Evolutionary conservation across 192 early-diverging fungal species (phyloP).

Genomic region (Lunasporangiospora selenospora): DNA sequence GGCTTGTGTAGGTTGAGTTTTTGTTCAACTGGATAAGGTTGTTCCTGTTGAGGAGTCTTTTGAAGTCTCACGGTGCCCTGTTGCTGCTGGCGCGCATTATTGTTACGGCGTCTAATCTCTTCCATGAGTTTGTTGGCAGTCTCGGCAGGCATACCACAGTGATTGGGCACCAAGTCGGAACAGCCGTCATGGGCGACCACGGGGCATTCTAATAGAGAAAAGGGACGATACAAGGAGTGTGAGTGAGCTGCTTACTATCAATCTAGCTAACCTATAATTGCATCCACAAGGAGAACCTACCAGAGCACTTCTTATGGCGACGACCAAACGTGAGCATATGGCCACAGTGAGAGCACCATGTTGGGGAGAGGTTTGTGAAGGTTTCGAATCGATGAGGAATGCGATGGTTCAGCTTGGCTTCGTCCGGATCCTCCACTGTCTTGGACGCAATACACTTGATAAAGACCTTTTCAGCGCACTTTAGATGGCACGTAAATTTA

Average conservation of each 20-base stretch:
- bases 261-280: background rate
- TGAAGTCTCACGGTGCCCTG: background rate
- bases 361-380: slow-evolving; percentile 80
- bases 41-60: too few relatives aligned
- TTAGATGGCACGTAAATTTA: slow-evolving; percentile 92
- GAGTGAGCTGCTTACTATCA: background rate
- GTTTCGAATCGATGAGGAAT: slow-evolving; percentile 97
- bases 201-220: slow-evolving; percentile 74
- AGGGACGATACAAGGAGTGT: background rate
- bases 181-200: slow-evolving; percentile 86
- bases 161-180: slow-evolving; percentile 84
- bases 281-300: slow-evolving; percentile 27
- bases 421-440: slow-evolving; percentile 66
- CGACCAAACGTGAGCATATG: slow-evolving; percentile 90
- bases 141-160: slow-evolving; percentile 89
- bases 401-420: slow-evolving; percentile 80
- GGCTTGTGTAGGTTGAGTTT: too few relatives aligned
- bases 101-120: slow-evolving; percentile 73
- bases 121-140: slow-evolving; percentile 86
- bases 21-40: too few relatives aligned
- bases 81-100: slow-evolving; percentile 12
- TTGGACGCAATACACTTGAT: slow-evolving; percentile 86
- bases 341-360: slow-evolving; percentile 99
- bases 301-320: slow-evolving; percentile 58
- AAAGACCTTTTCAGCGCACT: slow-evolving; percentile 84